A percentile compares a stretch with the other conserved stretches of the same genome.
Conservation (phyloP, 495 filamentous ascomycete genomes). For the Neurospora sp. region DNA sequence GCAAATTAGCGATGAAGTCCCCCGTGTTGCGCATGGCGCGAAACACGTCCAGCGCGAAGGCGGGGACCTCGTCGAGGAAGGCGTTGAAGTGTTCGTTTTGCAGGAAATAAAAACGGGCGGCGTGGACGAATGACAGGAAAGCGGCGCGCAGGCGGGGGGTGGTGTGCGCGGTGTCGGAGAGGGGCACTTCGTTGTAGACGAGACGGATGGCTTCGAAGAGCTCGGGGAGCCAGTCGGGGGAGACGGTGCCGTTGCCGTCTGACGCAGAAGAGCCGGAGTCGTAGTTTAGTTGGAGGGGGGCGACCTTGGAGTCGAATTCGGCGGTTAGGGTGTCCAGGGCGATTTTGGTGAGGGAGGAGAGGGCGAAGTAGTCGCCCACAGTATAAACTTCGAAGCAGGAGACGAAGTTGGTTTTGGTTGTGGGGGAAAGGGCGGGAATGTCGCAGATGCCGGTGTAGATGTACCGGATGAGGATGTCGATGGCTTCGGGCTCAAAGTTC, state of each 20-base stretch:
- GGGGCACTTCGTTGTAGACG: slow-evolving; percentile 10
- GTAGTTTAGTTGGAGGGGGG: slow-evolving; percentile 9
- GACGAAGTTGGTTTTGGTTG: slow-evolving; percentile 12
- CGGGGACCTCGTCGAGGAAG: slow-evolving; percentile 8
- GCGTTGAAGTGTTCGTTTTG: slow-evolving; percentile 7
- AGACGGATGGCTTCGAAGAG: slow-evolving; percentile 14
- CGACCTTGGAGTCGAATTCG: slow-evolving; percentile 12
- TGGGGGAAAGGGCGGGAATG: slow-evolving; percentile 5
- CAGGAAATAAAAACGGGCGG: slow-evolving; percentile 13
- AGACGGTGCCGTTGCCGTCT: background rate
- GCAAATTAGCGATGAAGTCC: slow-evolving; percentile 9
- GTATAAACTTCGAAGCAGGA: slow-evolving; percentile 17
- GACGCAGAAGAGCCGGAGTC: background rate
- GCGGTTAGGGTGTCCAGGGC: slow-evolving; percentile 10
- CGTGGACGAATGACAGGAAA: slow-evolving; percentile 11
- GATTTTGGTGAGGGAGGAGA: slow-evolving; percentile 9
- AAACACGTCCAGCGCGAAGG: slow-evolving; percentile 14
- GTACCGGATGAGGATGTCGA: slow-evolving; percentile 16
- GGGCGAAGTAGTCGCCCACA: slow-evolving; percentile 17
- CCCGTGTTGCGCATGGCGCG: slow-evolving; percentile 10
- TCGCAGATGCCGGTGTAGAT: slow-evolving; percentile 20
- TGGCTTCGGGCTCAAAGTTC: slow-evolving; percentile 10
- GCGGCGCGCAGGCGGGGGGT: slow-evolving; percentile 4
- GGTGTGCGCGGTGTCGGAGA: background rate
- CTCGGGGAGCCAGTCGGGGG: slow-evolving; percentile 14